phyloP scores from a whole-genome alignment of 495 filamentous ascomycete genomes.

The Aspergillus mulundensis region DNA sequence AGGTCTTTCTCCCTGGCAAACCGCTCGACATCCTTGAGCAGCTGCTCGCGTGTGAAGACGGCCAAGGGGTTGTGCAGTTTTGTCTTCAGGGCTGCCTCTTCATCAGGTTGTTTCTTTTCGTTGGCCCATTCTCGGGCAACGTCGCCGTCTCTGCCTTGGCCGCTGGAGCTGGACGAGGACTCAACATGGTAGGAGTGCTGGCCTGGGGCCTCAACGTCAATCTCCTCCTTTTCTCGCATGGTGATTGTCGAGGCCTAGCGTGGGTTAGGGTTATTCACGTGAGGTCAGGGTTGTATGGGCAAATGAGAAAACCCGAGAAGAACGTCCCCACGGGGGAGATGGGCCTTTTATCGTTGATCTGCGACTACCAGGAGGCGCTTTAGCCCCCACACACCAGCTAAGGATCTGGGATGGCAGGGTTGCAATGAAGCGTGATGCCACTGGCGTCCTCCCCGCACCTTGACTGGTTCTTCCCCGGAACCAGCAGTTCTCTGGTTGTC shows the following conservation, averaged over 20 bases:
- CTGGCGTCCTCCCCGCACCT: neutral
- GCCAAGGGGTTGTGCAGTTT: slow-evolving; percentile 46
- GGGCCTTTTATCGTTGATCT: neutral
- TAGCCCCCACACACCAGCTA: neutral
- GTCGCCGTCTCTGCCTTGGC: slow-evolving; percentile 8
- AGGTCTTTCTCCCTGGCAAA: slow-evolving; percentile 55
- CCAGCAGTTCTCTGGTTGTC: neutral
- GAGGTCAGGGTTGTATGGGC: neutral
- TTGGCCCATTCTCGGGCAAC: slow-evolving; percentile 14
- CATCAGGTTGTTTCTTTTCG: slow-evolving; percentile 5
- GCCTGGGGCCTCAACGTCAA: slow-evolving; percentile 13
- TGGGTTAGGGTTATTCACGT: neutral
- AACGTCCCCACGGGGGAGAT: neutral
- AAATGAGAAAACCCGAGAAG: neutral
- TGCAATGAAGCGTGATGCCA: neutral
- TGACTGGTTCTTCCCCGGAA: neutral
- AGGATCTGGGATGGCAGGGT: neutral
- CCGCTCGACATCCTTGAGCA: slow-evolving; percentile 53
- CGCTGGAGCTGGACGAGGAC: slow-evolving; percentile 8
- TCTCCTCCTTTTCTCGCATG: slow-evolving; percentile 13
- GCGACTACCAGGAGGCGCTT: neutral
- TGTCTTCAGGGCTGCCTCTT: slow-evolving; percentile 21
- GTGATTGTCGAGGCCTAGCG: neutral
- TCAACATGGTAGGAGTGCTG: slow-evolving; percentile 7
- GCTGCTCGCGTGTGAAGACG: slow-evolving; percentile 49